Percentiles rank a stretch among this genome's conserved stretches.
Evolutionary conservation across 352 stramenopile genomes (phyloP).

Genomic region (Ophiocytium majus): DNA sequence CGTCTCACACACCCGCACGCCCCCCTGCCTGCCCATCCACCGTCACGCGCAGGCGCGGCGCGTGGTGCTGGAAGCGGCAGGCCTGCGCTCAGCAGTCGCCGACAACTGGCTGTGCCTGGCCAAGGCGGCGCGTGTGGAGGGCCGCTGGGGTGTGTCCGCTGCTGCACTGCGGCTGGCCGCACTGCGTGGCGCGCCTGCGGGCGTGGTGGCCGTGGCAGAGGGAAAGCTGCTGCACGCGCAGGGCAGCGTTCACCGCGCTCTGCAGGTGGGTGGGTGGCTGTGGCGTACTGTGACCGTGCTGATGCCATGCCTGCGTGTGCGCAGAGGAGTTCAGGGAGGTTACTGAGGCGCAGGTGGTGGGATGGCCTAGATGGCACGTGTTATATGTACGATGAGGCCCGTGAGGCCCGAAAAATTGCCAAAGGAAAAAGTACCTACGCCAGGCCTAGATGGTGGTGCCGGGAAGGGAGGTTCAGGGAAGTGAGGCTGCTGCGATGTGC

Average conservation of each 20-base stretch:
- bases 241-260: neutral
- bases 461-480: too few species aligned
- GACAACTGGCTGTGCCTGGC: conserved; percentile 53
- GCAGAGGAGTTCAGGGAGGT: neutral
- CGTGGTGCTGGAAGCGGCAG: conserved; percentile 36
- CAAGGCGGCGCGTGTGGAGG: conserved; percentile 39
- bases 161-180: conserved; percentile 43
- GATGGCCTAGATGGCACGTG: too few species aligned
- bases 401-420: too few species aligned
- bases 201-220: conserved; percentile 42
- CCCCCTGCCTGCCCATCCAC: too few species aligned
- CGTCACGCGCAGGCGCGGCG: conserved; percentile 38
- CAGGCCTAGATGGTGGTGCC: too few species aligned
- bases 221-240: conserved; percentile 46
- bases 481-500: too few species aligned
- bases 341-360: neutral
- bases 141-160: conserved; percentile 40
- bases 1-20: too few species aligned
- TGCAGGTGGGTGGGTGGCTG: neutral
- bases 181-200: conserved; percentile 32
- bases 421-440: too few species aligned
- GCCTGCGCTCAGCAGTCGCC: conserved; percentile 29
- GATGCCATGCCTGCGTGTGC: too few species aligned
- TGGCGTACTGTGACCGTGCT: too few species aligned
- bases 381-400: too few species aligned